Evolutionary conservation across 352 stramenopile genomes (phyloP).

Genomic region (Phytophthora vignae): DNA sequence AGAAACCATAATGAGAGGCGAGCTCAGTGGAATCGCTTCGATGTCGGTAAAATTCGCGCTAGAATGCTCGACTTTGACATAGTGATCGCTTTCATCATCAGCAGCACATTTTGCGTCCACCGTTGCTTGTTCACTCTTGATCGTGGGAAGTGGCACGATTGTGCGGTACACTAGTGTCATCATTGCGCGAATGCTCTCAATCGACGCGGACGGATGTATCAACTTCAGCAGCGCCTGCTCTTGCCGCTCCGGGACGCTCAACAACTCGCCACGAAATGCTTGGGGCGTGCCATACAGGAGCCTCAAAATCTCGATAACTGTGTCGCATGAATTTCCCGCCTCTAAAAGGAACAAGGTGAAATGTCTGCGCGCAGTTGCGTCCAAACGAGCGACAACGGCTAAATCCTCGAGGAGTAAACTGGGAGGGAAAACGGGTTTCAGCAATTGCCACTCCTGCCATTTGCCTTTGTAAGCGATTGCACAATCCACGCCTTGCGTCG

Average conservation of each 20-base stretch:
- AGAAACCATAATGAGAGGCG: neutral
- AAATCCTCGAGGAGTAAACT: neutral
- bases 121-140: no score
- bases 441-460: neutral
- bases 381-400: neutral
- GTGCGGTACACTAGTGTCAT: neutral
- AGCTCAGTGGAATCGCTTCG: neutral
- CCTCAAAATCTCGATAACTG: neutral
- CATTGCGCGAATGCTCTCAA: neutral
- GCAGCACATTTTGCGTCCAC: neutral
- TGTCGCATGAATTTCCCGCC: neutral
- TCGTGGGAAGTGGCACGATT: neutral
- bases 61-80: neutral
- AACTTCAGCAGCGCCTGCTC: neutral
- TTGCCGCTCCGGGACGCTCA: neutral
- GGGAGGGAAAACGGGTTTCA: neutral
- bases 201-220: neutral
- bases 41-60: neutral
- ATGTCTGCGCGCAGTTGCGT: neutral
- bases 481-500: neutral
- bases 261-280: neutral
- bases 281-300: neutral
- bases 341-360: neutral
- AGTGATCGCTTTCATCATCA: neutral
- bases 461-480: neutral